Conservation (phyloP, 1,139 yeast species). For the Pichia sp. region DNA sequence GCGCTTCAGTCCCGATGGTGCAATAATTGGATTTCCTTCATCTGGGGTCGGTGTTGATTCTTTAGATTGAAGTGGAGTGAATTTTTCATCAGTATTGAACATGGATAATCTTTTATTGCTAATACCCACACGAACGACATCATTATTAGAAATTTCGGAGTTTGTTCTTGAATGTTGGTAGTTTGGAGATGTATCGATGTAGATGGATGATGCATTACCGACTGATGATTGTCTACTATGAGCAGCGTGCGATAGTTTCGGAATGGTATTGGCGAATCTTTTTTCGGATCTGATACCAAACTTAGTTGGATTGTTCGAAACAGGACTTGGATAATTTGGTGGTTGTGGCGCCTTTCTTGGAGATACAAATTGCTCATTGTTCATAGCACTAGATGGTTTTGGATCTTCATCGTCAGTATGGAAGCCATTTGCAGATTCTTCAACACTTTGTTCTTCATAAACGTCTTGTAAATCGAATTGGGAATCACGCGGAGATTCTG, state of each 20-base stretch:
- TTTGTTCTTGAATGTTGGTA: constrained; percentile 10
- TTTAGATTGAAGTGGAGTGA: not conserved
- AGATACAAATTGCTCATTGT: constrained; percentile 41
- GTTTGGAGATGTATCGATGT: constrained; percentile 21
- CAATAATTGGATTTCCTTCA: not conserved
- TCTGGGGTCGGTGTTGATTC: not conserved
- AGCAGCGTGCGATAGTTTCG: constrained; percentile 10
- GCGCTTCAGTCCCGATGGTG: not conserved
- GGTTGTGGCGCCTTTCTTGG: constrained; percentile 68
- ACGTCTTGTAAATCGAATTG: constrained; percentile 1
- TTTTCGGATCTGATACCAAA: constrained; percentile 31
- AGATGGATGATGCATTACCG: constrained; percentile 32
- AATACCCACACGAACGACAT: not conserved
- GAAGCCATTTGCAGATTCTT: too few relatives aligned
- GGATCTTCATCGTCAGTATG: too few relatives aligned
- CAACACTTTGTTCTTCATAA: not conserved
- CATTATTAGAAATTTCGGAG: constrained; percentile 7
- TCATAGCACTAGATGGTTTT: not conserved
- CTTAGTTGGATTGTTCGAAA: constrained; percentile 29
- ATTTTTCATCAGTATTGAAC: not conserved
- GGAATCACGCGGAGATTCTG: not conserved
- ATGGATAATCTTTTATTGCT: constrained; percentile 25
- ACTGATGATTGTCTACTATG: constrained; percentile 27
- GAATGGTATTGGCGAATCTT: constrained; percentile 5
- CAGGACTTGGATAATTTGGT: constrained; percentile 49